A percentile compares a stretch with the other conserved stretches of the same genome.
These are phyloP conservation scores for Talaromyces adpressus DNA, from an alignment of 495 filamentous ascomycete genomes.

Conservation along the genomic window DNA sequence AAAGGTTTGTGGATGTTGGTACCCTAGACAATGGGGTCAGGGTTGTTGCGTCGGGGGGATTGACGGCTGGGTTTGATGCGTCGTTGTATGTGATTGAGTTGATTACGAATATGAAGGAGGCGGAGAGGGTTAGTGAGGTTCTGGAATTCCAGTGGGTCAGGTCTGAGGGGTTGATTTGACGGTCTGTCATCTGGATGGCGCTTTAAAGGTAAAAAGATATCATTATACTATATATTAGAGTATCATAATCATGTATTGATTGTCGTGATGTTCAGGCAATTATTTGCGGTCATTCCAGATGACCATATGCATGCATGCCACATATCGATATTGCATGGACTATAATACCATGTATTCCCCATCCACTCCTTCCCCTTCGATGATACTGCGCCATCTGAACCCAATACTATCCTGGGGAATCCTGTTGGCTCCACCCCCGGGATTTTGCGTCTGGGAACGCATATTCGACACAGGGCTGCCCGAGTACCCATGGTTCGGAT, in stretches of 20 bases:
- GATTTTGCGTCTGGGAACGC: slow-evolving; percentile 6
- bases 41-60: slow-evolving; percentile 11
- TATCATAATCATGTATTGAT: background rate
- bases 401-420: background rate
- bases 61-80: slow-evolving; percentile 14
- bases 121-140: background rate
- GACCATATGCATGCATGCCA: background rate
- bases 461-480: slow-evolving; percentile 5
- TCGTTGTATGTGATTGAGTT: slow-evolving; percentile 9
- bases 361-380: slow-evolving; percentile 4
- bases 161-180: background rate
- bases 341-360: slow-evolving; percentile 12
- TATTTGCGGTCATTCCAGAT: background rate
- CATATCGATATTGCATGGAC: background rate
- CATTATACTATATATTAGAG: background rate
- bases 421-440: slow-evolving; percentile 8
- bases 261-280: background rate
- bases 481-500: background rate
- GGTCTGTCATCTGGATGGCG: background rate
- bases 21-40: slow-evolving; percentile 8
- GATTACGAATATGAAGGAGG: background rate
- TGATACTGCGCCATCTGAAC: slow-evolving; percentile 11
- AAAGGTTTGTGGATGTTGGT: slow-evolving; percentile 12
- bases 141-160: background rate
- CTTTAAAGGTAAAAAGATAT: background rate